Evolutionary conservation across 192 early-diverging fungal genomes (phyloP).

Genomic region (Chytriomyces hyalinus): DNA sequence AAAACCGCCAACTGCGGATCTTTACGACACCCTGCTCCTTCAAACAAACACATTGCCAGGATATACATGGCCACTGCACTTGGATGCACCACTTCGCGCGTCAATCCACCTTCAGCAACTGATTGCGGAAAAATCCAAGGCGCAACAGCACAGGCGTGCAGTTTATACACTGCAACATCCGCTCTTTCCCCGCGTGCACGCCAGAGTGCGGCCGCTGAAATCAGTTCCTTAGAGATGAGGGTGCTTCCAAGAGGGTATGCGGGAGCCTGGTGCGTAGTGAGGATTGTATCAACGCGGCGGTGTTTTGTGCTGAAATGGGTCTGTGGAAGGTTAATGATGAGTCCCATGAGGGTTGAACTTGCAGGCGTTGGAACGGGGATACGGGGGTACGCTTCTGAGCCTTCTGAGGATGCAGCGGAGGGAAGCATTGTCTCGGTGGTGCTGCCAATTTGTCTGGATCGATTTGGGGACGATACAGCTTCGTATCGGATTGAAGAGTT

Average conservation of each 20-base stretch:
- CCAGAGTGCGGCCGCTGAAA: constrained; percentile 6
- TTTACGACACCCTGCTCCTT: neutral
- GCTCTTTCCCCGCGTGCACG: neutral
- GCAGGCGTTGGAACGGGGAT: neutral
- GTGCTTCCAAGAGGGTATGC: neutral
- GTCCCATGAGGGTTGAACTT: constrained; percentile 1
- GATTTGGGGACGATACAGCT: too few relatives aligned
- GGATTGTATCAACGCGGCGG: too few relatives aligned
- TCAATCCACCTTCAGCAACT: neutral
- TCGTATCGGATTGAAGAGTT: too few relatives aligned
- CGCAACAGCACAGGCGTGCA: constrained; percentile 25
- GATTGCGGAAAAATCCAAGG: constrained; percentile 12
- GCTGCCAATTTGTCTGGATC: too few relatives aligned
- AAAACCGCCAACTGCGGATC: constrained; percentile 14
- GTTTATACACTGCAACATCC: neutral
- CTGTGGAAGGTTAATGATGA: constrained; percentile 3
- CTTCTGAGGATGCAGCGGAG: too few relatives aligned
- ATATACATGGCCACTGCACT: constrained; percentile 21
- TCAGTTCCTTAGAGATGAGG: neutral
- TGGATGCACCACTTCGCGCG: constrained; percentile 19
- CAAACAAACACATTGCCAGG: constrained; percentile 30
- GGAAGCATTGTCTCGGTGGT: too few relatives aligned
- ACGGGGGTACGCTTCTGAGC: neutral
- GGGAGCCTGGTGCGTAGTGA: neutral
- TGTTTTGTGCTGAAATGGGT: constrained; percentile 6